Evolutionary conservation across 805 yeast genomes (phyloP), one percentile per base, ranked within the genome.

Genomic region (Metschnikowia lunata): DNA sequence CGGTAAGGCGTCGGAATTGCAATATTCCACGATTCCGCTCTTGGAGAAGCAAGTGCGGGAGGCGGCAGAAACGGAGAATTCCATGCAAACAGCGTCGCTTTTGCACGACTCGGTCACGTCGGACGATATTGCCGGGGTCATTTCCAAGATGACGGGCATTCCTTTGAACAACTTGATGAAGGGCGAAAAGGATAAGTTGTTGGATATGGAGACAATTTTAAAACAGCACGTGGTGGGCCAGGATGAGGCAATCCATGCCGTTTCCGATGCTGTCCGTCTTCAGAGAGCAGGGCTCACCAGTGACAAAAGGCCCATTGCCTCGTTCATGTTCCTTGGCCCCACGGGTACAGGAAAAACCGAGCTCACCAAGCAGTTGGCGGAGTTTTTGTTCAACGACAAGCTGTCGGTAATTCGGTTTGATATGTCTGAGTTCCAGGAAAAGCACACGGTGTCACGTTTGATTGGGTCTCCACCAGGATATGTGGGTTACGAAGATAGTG

Each of bases 291-390:
- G 99, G 1, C 77, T 91, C 47, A 91, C 98, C 8, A 85, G 87
- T 62, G 96, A 89, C 51, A 86, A 86, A 64, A 78, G 97, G 49
- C 99, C 99, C 7, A 90, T 91, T 56, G 98, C 97, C 1, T 85
- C 96, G 43, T 93, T 93, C 65, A 84, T 91, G 85, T 93, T 93
- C 66, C 72, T 93, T 52, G 99, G 99, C 18, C 98, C 99, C 42
- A 93, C 99, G 0, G 99, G 99, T 69, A 91, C 98, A 0, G 99
- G 99, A 69, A 91, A 91, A 66, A 93, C 99, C 0, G 98, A 93
- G 64, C 75, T 93, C 41, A 90, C 97, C 7, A 91, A 93, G 63
- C 83, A 95, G 0, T 75, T 91, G 45, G 96, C 98, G 2, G 89
- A 88, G 56, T 93, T 93, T 57, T 66, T 91, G 56, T 93, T 93